A percentile compares a stretch with the other conserved stretches of the same genome.
phyloP scores from a whole-genome alignment of 306 rosid species.

The Cucurbita pepo region DNA sequence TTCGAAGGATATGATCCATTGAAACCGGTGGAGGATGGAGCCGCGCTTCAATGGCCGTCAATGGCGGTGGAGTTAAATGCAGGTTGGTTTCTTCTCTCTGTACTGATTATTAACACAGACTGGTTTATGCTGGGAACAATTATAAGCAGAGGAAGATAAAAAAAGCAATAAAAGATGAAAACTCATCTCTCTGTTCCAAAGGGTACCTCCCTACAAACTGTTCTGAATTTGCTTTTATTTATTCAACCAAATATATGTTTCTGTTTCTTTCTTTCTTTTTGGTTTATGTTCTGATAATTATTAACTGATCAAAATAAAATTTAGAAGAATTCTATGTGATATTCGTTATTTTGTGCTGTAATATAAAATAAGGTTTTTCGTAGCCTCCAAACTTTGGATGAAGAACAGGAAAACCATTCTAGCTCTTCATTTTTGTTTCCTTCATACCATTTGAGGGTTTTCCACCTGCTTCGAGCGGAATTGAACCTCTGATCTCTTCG shows the following conservation, averaged over 20 bases:
- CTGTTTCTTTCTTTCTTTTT: neutral
- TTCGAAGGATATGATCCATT: neutral
- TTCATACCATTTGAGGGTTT: neutral
- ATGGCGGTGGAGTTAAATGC: neutral
- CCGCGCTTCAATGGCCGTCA: neutral
- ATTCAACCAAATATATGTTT: neutral
- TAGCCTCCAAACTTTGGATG: neutral
- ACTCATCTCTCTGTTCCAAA: neutral
- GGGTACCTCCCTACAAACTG: neutral
- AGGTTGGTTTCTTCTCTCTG: neutral
- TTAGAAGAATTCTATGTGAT: neutral
- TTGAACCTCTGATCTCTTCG: too few species aligned
- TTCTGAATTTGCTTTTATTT: neutral
- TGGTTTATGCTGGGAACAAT: neutral
- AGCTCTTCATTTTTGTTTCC: neutral
- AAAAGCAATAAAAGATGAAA: neutral
- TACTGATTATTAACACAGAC: neutral
- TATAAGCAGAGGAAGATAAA: neutral
- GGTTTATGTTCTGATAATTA: neutral
- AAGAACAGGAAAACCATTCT: neutral
- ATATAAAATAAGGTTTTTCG: neutral
- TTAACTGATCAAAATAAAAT: neutral
- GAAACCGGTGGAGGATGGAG: neutral
- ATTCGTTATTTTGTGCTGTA: neutral
- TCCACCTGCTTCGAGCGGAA: too few species aligned